These are phyloP conservation scores for Penicillium sp. DNA, from an alignment of 2,329 filamentous ascomycete species.

Conservation along the genomic window DNA sequence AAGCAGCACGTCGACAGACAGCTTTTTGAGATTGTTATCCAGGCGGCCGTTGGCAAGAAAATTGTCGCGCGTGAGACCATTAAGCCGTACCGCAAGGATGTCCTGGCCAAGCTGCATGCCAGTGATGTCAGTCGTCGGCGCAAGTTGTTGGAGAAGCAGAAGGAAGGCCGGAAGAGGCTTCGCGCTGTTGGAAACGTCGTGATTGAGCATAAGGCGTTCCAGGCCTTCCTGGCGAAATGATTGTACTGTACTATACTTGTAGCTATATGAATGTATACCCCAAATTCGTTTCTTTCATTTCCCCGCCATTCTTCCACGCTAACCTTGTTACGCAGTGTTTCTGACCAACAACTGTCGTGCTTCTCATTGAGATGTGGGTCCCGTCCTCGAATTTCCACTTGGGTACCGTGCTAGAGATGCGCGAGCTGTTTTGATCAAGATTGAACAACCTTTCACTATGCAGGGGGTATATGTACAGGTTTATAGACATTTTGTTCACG, in stretches of 20 bases:
- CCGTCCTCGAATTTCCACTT: neutral
- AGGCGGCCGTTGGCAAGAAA: conserved; percentile 79
- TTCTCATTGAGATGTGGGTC: neutral
- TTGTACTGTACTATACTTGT: conserved; percentile 26
- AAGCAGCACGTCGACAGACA: conserved; percentile 95
- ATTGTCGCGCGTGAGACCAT: conserved; percentile 91
- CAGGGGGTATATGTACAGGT: neutral
- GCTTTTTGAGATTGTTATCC: conserved; percentile 96
- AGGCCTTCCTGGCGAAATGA: conserved; percentile 85
- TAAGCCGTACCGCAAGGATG: conserved; percentile 95
- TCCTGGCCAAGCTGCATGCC: conserved; percentile 88
- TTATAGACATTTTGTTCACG: neutral
- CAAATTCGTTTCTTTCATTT: neutral
- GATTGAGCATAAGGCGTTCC: conserved; percentile 96
- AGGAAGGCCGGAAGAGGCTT: conserved; percentile 87
- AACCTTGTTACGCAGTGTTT: neutral
- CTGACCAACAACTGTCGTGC: neutral
- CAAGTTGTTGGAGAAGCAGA: conserved; percentile 95
- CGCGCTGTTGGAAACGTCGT: conserved; percentile 78
- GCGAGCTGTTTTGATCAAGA: neutral
- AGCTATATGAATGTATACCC: conserved; percentile 10
- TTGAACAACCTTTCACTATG: neutral
- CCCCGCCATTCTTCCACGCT: neutral
- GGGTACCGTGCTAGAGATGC: neutral
- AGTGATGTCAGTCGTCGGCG: conserved; percentile 78